These are phyloP conservation scores for Boletus reticulatus DNA, from an alignment of 768 basidiomycete genomes.

Conservation along the genomic window DNA sequence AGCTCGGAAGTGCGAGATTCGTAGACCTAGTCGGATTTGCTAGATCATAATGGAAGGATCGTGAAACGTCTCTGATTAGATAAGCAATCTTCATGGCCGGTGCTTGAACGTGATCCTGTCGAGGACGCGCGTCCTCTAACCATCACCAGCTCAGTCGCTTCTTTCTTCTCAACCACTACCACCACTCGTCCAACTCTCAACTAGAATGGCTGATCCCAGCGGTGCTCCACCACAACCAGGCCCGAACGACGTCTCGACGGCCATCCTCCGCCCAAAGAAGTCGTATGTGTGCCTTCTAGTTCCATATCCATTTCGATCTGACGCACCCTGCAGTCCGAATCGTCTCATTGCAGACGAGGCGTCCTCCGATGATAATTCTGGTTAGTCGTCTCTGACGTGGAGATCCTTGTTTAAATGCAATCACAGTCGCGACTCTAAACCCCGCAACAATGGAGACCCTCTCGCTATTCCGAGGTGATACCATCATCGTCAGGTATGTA, in stretches of 20 bases:
- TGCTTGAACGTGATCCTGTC: background rate
- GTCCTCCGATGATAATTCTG: conserved; percentile 93
- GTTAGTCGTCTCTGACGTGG: conserved; percentile 39
- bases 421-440: conserved; percentile 85
- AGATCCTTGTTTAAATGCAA: conserved; percentile 15
- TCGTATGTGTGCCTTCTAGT: conserved; percentile 60
- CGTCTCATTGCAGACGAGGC: conserved; percentile 97
- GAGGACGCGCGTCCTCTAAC: conserved; percentile 33
- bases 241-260: conserved; percentile 88
- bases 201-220: conserved; percentile 73
- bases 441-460: conserved; percentile 96
- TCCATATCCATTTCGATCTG: conserved; percentile 10
- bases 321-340: conserved; percentile 70
- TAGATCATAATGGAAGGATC: conserved; percentile 22
- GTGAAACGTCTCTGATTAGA: conserved; percentile 11
- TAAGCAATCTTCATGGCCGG: conserved; percentile 17
- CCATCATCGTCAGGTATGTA: conserved; percentile 86
- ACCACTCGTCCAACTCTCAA: conserved; percentile 6
- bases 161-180: conserved; percentile 13
- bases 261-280: conserved; percentile 96
- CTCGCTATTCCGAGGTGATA: conserved; percentile 94
- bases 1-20: conserved; percentile 17
- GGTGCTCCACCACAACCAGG: conserved; percentile 82
- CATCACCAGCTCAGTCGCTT: background rate
- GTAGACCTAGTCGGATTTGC: too few relatives aligned